Evolutionary conservation across 352 stramenopile genomes (phyloP).

Genomic region (Phytophthora boehmeriae): DNA sequence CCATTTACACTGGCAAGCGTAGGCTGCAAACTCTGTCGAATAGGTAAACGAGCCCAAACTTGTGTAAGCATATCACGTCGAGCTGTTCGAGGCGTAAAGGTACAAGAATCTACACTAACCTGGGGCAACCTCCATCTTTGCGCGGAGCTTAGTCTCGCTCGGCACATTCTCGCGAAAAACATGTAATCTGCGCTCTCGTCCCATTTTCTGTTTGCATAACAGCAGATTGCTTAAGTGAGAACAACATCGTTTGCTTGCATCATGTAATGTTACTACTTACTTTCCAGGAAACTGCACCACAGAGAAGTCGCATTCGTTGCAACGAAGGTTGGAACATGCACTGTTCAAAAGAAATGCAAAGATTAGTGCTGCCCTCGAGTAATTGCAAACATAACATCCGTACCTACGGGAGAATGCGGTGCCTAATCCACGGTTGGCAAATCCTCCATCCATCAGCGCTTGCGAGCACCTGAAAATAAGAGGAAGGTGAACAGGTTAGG

Average conservation of each 20-base stretch:
- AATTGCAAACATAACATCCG: conserved; percentile 9
- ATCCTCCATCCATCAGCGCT: conserved; percentile 57
- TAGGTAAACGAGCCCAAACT: background rate
- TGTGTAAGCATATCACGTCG: background rate
- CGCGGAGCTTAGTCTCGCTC: conserved; percentile 67
- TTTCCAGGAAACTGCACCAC: conserved; percentile 78
- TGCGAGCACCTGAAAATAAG: conserved; percentile 53
- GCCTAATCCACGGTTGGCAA: conserved; percentile 59
- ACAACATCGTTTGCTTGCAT: background rate
- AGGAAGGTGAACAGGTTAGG: background rate
- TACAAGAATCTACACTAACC: conserved; percentile 31
- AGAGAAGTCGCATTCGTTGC: conserved; percentile 85
- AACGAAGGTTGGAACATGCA: conserved; percentile 73
- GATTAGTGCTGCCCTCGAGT: background rate
- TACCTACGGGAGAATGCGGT: conserved; percentile 63
- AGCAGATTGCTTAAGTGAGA: background rate
- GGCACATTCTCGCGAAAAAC: conserved; percentile 87
- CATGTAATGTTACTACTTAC: conserved; percentile 33
- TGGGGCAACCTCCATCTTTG: conserved; percentile 60
- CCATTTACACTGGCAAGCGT: conserved; percentile 87
- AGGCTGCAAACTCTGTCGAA: conserved; percentile 53
- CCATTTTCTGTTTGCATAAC: conserved; percentile 56
- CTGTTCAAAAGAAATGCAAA: conserved; percentile 22
- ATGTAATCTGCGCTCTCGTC: conserved; percentile 77
- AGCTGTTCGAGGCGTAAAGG: too few relatives aligned